Evolutionary conservation across 2,329 filamentous ascomycete species (phyloP), one percentile per base, ranked within the genome.

Genomic region (Gremmenia infestans): DNA sequence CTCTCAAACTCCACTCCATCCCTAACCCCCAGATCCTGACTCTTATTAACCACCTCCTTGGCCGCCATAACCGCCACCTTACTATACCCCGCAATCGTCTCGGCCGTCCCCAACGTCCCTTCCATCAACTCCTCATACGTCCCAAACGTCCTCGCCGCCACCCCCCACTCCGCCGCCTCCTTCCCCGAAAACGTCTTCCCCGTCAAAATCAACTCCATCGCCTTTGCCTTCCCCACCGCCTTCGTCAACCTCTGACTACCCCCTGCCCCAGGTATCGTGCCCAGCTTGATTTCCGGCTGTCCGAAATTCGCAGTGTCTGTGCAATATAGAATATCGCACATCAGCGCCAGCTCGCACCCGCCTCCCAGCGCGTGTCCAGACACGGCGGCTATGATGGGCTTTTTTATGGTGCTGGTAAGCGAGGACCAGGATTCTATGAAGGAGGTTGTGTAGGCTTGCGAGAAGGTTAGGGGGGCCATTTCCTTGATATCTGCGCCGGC

Each of bases 41-140:
- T 96, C 85, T 97, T 97, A 72, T 97, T 96, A 54, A 99, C 93
- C n/a, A 94, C 93, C 79, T 99, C 94, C 80, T 99, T 99, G 55
- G 83, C 87, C 11, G 89, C 94, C 75, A 91, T 85, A 56, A 96
- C 84, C 1, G 93, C 89, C n/a, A 99, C 87, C 69, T 81, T 84
- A 52, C 89, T 92, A 73, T 94, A 91, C 1, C 88, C 77, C 0
- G 94, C 92, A 75, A 99, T 97, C 52, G 84, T 92, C 78, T 89
- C 90, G 2, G 94, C 94, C 17, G 91, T 93, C 70, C 86, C 83
- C 58, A 96, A 72, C 2, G 91, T 86, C 54, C 84, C 89, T 67
- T 91, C 85, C 70, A 97, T 85, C 68, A 96, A 79, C 69, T 88
- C 87, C 63, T 96, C 89, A 63, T 93, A 85, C 5, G 80, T 88